These are phyloP conservation scores for Albophoma yamanashiensis DNA, from an alignment of 2,329 filamentous ascomycete genomes.

Conservation along the genomic window DNA sequence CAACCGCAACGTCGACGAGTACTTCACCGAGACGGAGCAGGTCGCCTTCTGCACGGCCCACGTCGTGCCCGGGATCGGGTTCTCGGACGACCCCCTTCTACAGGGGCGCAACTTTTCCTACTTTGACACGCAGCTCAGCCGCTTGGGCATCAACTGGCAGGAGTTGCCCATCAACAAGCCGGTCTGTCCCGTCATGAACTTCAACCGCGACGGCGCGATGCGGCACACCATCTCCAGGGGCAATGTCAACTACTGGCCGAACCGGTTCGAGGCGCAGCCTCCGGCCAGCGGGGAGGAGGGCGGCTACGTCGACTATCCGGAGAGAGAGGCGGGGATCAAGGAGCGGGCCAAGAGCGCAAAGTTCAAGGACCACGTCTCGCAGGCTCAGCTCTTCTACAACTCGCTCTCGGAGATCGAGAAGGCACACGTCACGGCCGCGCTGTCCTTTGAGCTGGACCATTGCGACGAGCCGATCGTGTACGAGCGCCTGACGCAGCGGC, in stretches of 20 bases:
- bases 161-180: slow-evolving; percentile 70
- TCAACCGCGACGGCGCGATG: slow-evolving; percentile 49
- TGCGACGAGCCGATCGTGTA: slow-evolving; percentile 74
- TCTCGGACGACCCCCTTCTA: slow-evolving; percentile 63
- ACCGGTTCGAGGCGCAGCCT: slow-evolving; percentile 45
- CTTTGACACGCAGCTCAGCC: slow-evolving; percentile 40
- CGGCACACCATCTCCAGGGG: neutral
- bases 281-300: slow-evolving; percentile 53
- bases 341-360: slow-evolving; percentile 57
- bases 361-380: slow-evolving; percentile 67
- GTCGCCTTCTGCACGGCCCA: slow-evolving; percentile 74
- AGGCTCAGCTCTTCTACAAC: slow-evolving; percentile 78
- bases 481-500: slow-evolving; percentile 53
- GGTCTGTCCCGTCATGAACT: slow-evolving; percentile 64
- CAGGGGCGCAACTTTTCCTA: slow-evolving; percentile 65
- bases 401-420: slow-evolving; percentile 59
- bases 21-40: slow-evolving; percentile 74
- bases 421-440: slow-evolving; percentile 58
- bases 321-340: slow-evolving; percentile 61
- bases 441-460: slow-evolving; percentile 70
- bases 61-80: slow-evolving; percentile 67
- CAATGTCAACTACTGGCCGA: neutral
- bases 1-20: slow-evolving; percentile 72
- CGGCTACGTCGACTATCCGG: slow-evolving; percentile 54
- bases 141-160: slow-evolving; percentile 65